These are phyloP conservation scores for Thraustochytrium striatum DNA, from an alignment of 352 stramenopile genomes.

Conservation along the genomic window DNA sequence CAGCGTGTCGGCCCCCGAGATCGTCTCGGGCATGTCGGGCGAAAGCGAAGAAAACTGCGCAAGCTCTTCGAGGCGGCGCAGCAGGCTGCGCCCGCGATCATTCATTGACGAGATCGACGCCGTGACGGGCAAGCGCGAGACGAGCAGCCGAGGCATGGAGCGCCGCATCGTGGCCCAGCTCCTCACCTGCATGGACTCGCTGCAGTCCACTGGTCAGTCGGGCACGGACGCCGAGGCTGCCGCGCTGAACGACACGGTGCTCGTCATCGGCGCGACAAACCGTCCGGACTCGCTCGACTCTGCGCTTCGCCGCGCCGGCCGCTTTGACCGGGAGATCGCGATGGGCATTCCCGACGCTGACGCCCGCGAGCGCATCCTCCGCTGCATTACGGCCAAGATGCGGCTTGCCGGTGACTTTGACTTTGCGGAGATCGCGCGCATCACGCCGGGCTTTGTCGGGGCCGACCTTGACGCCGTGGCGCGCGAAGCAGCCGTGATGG, in stretches of 20 bases:
- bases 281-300: slow-evolving; percentile 92
- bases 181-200: slow-evolving; percentile 61
- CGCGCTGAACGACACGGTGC: slow-evolving; percentile 80
- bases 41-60: slow-evolving; percentile 67
- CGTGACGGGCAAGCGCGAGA: slow-evolving; percentile 81
- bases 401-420: slow-evolving; percentile 85
- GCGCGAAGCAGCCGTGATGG: slow-evolving; percentile 94
- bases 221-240: not conserved
- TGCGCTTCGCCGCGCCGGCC: slow-evolving; percentile 86
- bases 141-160: slow-evolving; percentile 81
- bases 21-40: slow-evolving; percentile 88
- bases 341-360: slow-evolving; percentile 92
- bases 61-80: slow-evolving; percentile 79
- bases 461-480: slow-evolving; percentile 94
- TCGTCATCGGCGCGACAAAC: slow-evolving; percentile 97
- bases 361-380: slow-evolving; percentile 86
- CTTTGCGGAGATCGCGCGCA: slow-evolving; percentile 81
- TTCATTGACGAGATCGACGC: slow-evolving; percentile 88
- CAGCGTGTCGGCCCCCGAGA: slow-evolving; percentile 73
- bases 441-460: slow-evolving; percentile 94
- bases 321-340: slow-evolving; percentile 97
- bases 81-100: slow-evolving; percentile 75
- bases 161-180: slow-evolving; percentile 87
- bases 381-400: slow-evolving; percentile 88
- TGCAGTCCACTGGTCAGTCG: slow-evolving; percentile 23